Evolutionary conservation across 108 stramenopile genomes (phyloP).

Genomic region (Cyclotella baltica): DNA sequence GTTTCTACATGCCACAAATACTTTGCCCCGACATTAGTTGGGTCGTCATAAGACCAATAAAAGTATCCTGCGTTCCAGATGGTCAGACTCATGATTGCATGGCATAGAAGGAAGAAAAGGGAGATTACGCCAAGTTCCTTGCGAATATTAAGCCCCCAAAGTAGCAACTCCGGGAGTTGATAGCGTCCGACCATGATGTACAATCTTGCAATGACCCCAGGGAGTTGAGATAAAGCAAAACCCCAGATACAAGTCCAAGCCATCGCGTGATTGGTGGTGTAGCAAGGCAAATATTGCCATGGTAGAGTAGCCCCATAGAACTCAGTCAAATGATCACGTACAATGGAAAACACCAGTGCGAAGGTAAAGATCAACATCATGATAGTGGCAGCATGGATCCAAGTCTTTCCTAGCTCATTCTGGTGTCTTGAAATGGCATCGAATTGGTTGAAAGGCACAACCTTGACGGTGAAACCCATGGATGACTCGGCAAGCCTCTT

Average conservation of each 20-base stretch:
- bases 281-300: slow-evolving; percentile 15
- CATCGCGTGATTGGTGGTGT: slow-evolving; percentile 30
- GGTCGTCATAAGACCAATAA: slow-evolving; percentile 1
- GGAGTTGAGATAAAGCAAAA: slow-evolving; percentile 34
- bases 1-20: slow-evolving; percentile 39
- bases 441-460: slow-evolving; percentile 20
- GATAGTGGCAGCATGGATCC: slow-evolving; percentile 20
- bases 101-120: slow-evolving; percentile 30
- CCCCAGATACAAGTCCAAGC: slow-evolving; percentile 35
- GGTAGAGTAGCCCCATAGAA: too few species aligned
- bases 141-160: slow-evolving; percentile 34
- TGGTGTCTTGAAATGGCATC: neutral
- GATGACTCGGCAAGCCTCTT: slow-evolving; percentile 11
- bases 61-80: slow-evolving; percentile 33
- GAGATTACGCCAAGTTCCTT: slow-evolving; percentile 36
- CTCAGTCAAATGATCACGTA: slow-evolving; percentile 21
- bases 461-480: slow-evolving; percentile 22
- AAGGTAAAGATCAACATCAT: slow-evolving; percentile 31
- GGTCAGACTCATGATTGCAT: slow-evolving; percentile 23
- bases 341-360: slow-evolving; percentile 17
- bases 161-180: neutral
- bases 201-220: slow-evolving; percentile 26
- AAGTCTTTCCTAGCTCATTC: slow-evolving; percentile 23
- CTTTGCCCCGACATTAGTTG: too few species aligned
- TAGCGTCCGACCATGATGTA: neutral